Base-by-base conservation (phyloP, 2,329 filamentous ascomycete species). In the Diaporthe aspalathi region DNA sequence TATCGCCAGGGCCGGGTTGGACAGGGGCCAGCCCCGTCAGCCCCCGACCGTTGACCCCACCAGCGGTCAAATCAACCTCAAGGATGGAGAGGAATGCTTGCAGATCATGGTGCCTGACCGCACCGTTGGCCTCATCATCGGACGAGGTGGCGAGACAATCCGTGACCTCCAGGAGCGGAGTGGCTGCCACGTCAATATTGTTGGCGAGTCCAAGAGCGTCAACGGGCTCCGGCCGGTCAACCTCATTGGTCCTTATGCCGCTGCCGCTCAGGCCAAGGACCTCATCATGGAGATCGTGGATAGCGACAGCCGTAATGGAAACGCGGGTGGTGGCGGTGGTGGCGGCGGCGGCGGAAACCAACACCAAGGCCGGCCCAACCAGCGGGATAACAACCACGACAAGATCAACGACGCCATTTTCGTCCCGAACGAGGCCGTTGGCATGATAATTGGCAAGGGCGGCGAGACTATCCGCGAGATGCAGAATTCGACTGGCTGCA, bases 81-180 rank as follows among this genome's bases (percentile, higher is more conserved):
- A 92, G 73, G 93, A 95, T 72, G 93, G 92, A 72, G 94, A 97
- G 80, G 93, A 95, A 76, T 93, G 91, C 78, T 91, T 94, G 79
- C 94, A 97, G 81, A 97, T 97, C 77, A 96, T 97, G 93, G 94
- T 97, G 22, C 94, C 94, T 57, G 94, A 97, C 82, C 92, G 94
- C 77, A 97, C 94, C 11, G 94, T 97, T 72, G 94, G 94, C 66
- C 86, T 97, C 56, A 97, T 97, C 76, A 97, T 97, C 78, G 94
- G 94, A n/a, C 92, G 94, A 75, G 94, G 94, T 50, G 94, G 94
- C 72, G 94, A 97, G 83, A 97, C 94, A 1, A 97, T 97, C 77
- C 91, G 94, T 78, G 94, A 97, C 79, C 86, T 97, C 29, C 95
- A 97, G 82, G 94, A 97, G 80, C 89, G 93, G 73, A 96, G 93